Percentiles rank a stretch among this genome's conserved stretches.
phyloP scores from a whole-genome alignment of 1,139 yeast species.

The Saccharomyces uvarum region DNA sequence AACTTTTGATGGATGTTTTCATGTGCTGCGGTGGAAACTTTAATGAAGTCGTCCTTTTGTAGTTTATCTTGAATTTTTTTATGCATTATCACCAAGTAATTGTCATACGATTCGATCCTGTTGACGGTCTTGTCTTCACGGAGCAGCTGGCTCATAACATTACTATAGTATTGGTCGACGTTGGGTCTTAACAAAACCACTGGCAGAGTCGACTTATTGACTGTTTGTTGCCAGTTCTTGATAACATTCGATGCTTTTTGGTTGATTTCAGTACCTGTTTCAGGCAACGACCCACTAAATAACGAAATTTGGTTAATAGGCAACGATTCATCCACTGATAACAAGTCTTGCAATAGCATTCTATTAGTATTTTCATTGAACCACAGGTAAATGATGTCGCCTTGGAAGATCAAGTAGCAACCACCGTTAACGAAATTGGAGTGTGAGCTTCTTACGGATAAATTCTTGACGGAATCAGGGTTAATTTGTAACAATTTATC shows the following conservation, averaged over 20 bases:
- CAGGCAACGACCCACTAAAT: slow-evolving; percentile 45
- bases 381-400: slow-evolving; percentile 56
- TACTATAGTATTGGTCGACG: slow-evolving; percentile 26
- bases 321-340: slow-evolving; percentile 56
- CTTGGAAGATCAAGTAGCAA: slow-evolving; percentile 70
- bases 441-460: slow-evolving; percentile 25
- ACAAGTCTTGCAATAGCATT: slow-evolving; percentile 60
- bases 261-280: slow-evolving; percentile 61
- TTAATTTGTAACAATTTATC: slow-evolving; percentile 42
- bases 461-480: slow-evolving; percentile 36
- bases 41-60: slow-evolving; percentile 35
- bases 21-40: slow-evolving; percentile 15
- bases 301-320: slow-evolving; percentile 38
- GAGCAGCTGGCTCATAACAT: slow-evolving; percentile 40
- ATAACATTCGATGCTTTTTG: slow-evolving; percentile 60
- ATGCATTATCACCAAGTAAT: slow-evolving; percentile 55
- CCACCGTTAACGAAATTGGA: slow-evolving; percentile 45
- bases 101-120: slow-evolving; percentile 45
- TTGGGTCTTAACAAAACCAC: slow-evolving; percentile 28
- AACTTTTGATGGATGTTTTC: slow-evolving; percentile 32
- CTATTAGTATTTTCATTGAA: slow-evolving; percentile 66
- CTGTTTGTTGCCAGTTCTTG: slow-evolving; percentile 27
- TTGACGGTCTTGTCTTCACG: slow-evolving; percentile 69
- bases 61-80: slow-evolving; percentile 49
- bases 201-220: slow-evolving; percentile 21